Evolutionary conservation across 768 basidiomycete species (phyloP), one percentile per base, ranked within the genome.

Genomic region (Calocybe gangraenosa): DNA sequence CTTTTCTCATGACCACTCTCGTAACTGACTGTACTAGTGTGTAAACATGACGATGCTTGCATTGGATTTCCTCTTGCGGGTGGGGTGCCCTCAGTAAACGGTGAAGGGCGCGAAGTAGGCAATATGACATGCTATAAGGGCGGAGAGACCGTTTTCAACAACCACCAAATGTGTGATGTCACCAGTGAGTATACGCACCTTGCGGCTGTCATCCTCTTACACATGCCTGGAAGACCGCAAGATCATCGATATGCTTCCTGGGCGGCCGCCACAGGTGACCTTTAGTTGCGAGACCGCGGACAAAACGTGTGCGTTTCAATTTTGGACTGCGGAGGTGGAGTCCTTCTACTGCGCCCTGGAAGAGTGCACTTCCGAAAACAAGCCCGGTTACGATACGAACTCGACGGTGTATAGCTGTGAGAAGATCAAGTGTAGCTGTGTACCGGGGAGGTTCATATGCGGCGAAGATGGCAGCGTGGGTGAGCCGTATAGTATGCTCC

Each of bases 91-190:
- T 57, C 63, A n/a, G 70, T 67, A 11, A 66, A 67, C 23, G 70
- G 68, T 15, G 66, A 67, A 25, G 73, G 73, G 9, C 40, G 62
- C 1, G 53, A 59, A 15, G 56, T 59, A 4, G 64, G 65, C 22
- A 84, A 87, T 53, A 94, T 97, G 86, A 90, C 91, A 1, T 98
- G 96, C 62, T 95, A 96, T 74, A 87, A 75, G 44, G 90, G 89
- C 33, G 96, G 96, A 18, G 78, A 87, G 61, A 94, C 92, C 0
- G 87, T 99, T n/a, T 87, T 90, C 63, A 85, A 81, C 62, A 93
- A 96, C 53, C 92, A 93, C 64, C 95, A 99, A 63, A 92, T 96
- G 83, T 99, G 96, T 66, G 81, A 97, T 61, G 94, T 99, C 25
- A 99, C 96, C 9, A 98, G 93, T 95, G 59, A 55, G 90, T 73